A percentile compares a stretch with the other conserved stretches of the same genome.
Conservation (phyloP, 2,329 filamentous ascomycete species). For the Ceratocystis lukuohia region DNA sequence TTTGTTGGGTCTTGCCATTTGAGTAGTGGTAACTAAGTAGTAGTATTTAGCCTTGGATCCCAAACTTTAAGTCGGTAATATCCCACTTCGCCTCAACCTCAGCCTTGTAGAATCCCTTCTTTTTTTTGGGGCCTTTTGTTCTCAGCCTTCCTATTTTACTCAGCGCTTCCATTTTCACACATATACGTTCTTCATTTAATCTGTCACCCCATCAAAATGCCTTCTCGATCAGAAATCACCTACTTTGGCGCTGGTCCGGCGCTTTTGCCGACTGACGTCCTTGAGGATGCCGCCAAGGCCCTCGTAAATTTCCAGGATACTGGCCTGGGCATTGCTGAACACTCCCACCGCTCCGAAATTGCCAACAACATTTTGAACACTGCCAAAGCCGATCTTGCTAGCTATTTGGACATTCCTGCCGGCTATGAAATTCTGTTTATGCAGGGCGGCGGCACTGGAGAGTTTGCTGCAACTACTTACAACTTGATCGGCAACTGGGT, state of each 20-base stretch:
- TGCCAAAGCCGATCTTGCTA: constrained; percentile 59
- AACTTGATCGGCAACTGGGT: constrained; percentile 80
- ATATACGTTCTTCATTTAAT: neutral
- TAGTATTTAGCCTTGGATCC: too few species aligned
- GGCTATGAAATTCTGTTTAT: constrained; percentile 83
- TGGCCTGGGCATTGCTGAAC: constrained; percentile 77
- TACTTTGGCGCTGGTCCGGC: constrained; percentile 90
- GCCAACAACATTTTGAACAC: constrained; percentile 68
- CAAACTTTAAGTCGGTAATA: neutral
- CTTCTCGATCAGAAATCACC: constrained; percentile 57
- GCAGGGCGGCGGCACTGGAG: constrained; percentile 72
- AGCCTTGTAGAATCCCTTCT: neutral
- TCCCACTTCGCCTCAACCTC: neutral
- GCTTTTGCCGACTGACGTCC: constrained; percentile 65
- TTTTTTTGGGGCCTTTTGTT: neutral
- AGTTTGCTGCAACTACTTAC: constrained; percentile 73
- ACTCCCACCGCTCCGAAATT: constrained; percentile 71
- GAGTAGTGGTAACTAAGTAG: neutral
- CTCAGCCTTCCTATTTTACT: constrained; percentile 2
- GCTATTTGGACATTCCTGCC: constrained; percentile 67
- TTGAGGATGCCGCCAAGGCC: constrained; percentile 61
- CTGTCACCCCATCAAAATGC: constrained; percentile 37
- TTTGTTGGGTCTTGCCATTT: neutral
- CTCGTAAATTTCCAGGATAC: constrained; percentile 70
- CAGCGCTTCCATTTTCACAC: neutral